Percentiles rank a stretch among this genome's conserved stretches.
phyloP scores from a whole-genome alignment of 2,329 filamentous ascomycete species.

The Cylindrodendrum hubeiense region DNA sequence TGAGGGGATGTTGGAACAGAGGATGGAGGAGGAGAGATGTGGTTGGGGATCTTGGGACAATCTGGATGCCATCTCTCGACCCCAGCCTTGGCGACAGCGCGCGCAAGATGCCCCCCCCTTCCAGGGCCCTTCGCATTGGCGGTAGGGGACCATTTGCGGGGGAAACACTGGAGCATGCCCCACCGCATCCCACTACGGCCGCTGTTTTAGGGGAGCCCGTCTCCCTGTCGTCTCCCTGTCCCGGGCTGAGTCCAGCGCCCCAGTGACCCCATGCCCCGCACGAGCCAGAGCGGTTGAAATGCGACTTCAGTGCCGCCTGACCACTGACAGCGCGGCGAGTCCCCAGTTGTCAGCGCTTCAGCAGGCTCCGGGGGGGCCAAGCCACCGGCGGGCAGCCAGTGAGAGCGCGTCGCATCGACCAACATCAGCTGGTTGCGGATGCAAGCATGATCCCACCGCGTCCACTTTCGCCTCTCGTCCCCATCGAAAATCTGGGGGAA shows the following conservation, averaged over 20 bases:
- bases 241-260: slow-evolving; percentile 37
- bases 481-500: slow-evolving; percentile 24
- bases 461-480: slow-evolving; percentile 12
- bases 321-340: slow-evolving; percentile 10
- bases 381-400: slow-evolving; percentile 2
- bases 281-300: slow-evolving; percentile 13
- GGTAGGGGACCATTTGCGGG: slow-evolving; percentile 12
- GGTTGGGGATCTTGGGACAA: slow-evolving; percentile 24
- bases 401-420: not conserved
- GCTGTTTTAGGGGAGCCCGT: slow-evolving; percentile 8
- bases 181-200: slow-evolving; percentile 9
- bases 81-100: slow-evolving; percentile 9
- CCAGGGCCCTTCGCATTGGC: not conserved
- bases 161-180: slow-evolving; percentile 8
- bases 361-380: slow-evolving; percentile 6
- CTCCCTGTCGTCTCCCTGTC: slow-evolving; percentile 1
- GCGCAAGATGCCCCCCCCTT: slow-evolving; percentile 10
- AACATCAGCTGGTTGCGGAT: slow-evolving; percentile 21
- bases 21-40: slow-evolving; percentile 7
- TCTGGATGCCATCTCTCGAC: slow-evolving; percentile 25
- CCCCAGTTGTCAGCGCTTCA: not conserved
- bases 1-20: slow-evolving; percentile 6
- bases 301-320: not conserved
- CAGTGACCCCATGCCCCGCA: slow-evolving; percentile 15
- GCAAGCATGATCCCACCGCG: slow-evolving; percentile 23